Conservation (phyloP, 164 flowering plant species). For the Stephania yunnanensis region DNA sequence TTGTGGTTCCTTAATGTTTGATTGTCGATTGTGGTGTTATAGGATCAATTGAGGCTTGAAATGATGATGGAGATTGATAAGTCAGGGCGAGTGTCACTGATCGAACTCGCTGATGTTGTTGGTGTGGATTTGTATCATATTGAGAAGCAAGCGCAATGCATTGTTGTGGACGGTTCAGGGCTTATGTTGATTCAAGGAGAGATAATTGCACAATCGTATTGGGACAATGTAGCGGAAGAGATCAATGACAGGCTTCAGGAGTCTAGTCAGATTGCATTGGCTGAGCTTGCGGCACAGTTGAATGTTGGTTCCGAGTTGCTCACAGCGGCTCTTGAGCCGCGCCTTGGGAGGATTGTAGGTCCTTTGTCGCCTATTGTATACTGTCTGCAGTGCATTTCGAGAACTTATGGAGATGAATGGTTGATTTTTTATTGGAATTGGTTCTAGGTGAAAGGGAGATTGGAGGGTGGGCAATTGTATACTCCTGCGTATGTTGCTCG, state of each 20-base stretch:
- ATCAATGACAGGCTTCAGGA: slow-evolving; percentile 91
- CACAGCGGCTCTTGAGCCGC: slow-evolving; percentile 59
- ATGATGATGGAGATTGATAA: slow-evolving; percentile 55
- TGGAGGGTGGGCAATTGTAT: slow-evolving; percentile 95
- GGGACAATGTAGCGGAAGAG: slow-evolving; percentile 88
- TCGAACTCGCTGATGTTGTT: slow-evolving; percentile 72
- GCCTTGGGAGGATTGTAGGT: slow-evolving; percentile 69
- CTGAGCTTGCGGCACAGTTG: slow-evolving; percentile 79
- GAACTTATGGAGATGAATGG: neutral
- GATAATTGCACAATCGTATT: slow-evolving; percentile 71
- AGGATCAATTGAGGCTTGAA: slow-evolving; percentile 87
- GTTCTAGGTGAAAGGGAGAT: slow-evolving; percentile 82
- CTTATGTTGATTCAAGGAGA: slow-evolving; percentile 90
- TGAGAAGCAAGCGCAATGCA: slow-evolving; percentile 69
- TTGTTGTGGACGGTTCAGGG: slow-evolving; percentile 45
- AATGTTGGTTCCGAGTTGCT: slow-evolving; percentile 78
- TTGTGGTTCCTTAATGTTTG: neutral
- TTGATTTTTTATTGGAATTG: slow-evolving; percentile 5
- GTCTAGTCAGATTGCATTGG: slow-evolving; percentile 86
- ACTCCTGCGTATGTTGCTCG: slow-evolving; percentile 91
- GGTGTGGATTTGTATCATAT: slow-evolving; percentile 92
- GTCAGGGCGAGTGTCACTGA: slow-evolving; percentile 73
- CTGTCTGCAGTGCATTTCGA: neutral
- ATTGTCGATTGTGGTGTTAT: neutral
- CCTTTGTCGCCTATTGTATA: neutral